Evolutionary conservation across 2,329 filamentous ascomycete genomes (phyloP).

Genomic region (Neonectria faginata): DNA sequence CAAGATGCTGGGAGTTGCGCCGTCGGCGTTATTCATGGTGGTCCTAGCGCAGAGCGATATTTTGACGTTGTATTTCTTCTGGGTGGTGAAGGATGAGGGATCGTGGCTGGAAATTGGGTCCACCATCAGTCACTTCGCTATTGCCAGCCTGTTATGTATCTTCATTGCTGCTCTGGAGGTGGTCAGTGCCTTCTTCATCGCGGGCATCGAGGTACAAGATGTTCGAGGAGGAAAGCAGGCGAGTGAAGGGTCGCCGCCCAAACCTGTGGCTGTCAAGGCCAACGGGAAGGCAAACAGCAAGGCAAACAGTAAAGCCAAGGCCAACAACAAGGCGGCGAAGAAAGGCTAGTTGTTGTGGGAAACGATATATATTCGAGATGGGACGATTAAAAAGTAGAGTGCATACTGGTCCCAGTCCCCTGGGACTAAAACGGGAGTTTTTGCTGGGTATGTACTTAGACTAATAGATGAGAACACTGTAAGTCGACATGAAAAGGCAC

Average conservation of each 20-base stretch:
- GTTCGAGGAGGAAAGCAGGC: constrained; percentile 9
- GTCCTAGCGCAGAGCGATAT: constrained; percentile 93
- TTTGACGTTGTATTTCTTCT: constrained; percentile 96
- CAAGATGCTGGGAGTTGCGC: constrained; percentile 82
- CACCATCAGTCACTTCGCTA: constrained; percentile 94
- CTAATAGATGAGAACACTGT: constrained; percentile 1
- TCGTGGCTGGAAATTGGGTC: constrained; percentile 98
- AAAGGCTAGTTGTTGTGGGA: constrained; percentile 39
- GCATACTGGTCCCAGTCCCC: constrained; percentile 7
- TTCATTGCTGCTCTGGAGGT: constrained; percentile 92
- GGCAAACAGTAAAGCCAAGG: constrained; percentile 14
- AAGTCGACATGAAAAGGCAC: neutral
- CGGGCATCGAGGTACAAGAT: constrained; percentile 76
- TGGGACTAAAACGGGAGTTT: neutral
- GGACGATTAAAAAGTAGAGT: constrained; percentile 11
- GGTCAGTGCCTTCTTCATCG: constrained; percentile 84
- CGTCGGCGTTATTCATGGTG: constrained; percentile 91
- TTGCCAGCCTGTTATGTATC: constrained; percentile 88
- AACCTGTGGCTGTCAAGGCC: constrained; percentile 3
- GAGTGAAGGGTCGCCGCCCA: constrained; percentile 6
- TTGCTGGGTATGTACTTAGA: neutral
- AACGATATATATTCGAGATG: neutral
- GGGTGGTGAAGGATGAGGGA: constrained; percentile 95
- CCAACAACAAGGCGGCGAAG: constrained; percentile 12
- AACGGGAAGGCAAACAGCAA: constrained; percentile 13